Evolutionary conservation across 208 protist species (phyloP), one percentile per base, ranked within the genome.

Genomic region (Tritrichomonas musculus): DNA sequence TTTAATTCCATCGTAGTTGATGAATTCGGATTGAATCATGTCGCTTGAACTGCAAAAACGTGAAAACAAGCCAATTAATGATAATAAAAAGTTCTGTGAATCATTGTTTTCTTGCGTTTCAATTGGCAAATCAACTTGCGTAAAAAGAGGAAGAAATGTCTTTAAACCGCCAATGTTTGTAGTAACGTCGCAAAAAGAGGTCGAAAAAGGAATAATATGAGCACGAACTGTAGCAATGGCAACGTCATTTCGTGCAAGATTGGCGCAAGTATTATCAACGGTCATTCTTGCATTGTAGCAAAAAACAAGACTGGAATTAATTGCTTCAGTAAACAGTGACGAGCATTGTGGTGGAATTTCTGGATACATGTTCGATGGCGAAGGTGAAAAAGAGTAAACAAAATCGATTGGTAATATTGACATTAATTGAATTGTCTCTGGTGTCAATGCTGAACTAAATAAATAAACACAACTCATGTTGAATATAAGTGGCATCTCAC

Each of bases 281-380:
- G 77, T 88, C 77, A 88, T 88, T 88, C 77, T 53, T 39, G 77
- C 77, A n/a, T 88, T 88, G 17, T 47, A 57, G 36, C 77, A 88
- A n/a, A 88, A 60, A 22, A 88, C 41, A 1, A 88, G 17, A 39
- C 13, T 53, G 1, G 25, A 53, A 57, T 88, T 30, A 27, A 57
- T 60, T 25, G 44, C 47, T n/a, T 88, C 77, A n/a, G 41, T 88
- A 36, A 88, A 88, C 27, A 88, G 57, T 33, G 64, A 69, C 11
- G 25, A 33, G 27, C 64, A 69, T 88, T 88, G n/a, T 57, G 33
- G 41, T 39, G 77, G 77, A 39, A 88, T 27, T 53, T 88, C 41
- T 53, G 41, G 20, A 50, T 41, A 88, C 9, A 36, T 22, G 9
- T 8, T 47, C 13, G 47, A 20, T 57, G 44, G 41, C 39, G 77